Evolutionary conservation across 768 basidiomycete species (phyloP).

Genomic region (Tremella fuciformis): DNA sequence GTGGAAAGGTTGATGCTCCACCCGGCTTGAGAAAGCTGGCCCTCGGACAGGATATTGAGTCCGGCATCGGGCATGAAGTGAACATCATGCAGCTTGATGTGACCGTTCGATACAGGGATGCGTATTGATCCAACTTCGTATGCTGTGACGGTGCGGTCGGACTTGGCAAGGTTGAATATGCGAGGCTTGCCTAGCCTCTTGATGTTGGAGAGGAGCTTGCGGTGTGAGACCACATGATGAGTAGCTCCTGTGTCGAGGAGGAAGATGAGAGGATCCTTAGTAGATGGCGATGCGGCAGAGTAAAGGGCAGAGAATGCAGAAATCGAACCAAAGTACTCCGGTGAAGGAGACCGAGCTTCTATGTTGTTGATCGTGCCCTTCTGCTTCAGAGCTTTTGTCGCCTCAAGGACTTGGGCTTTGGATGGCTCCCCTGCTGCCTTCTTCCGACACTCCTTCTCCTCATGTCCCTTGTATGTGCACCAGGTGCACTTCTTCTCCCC

Average conservation of each 20-base stretch:
- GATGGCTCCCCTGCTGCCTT: neutral
- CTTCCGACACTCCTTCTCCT: neutral
- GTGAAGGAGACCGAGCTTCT: neutral
- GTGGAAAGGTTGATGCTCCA: neutral
- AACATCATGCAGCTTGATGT: neutral
- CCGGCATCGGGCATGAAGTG: neutral
- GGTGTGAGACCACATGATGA: conserved; percentile 4
- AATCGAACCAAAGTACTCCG: neutral
- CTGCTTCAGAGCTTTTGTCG: neutral
- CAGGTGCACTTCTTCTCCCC: neutral
- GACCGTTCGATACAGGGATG: neutral
- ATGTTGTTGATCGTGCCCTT: neutral
- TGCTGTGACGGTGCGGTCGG: neutral
- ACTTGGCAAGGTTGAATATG: neutral
- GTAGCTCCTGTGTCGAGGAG: neutral
- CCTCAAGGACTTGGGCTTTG: neutral
- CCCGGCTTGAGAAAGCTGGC: neutral
- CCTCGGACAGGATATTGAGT: neutral
- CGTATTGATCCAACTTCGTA: neutral
- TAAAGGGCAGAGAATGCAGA: neutral
- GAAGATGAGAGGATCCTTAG: neutral
- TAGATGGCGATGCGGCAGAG: neutral
- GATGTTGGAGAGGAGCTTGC: too few relatives aligned
- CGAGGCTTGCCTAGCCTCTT: too few relatives aligned
- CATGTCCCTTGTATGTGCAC: neutral